Conservation (phyloP, 495 filamentous ascomycete genomes). For the Penicillium cataractarum region DNA sequence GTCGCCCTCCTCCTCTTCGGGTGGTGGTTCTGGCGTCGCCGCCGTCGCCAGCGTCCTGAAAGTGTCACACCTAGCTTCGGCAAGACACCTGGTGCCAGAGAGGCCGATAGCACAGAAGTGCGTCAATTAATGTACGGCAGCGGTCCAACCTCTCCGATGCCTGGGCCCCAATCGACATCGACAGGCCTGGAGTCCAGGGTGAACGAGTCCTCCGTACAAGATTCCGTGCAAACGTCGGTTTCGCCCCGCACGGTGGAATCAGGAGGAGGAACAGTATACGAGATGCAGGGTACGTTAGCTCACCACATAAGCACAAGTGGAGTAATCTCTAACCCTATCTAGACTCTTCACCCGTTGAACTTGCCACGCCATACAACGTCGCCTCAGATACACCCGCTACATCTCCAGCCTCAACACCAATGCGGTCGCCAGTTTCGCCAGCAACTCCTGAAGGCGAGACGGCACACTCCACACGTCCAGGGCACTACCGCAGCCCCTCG, state of each 20-base stretch:
- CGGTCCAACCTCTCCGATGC: slow-evolving; percentile 14
- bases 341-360: slow-evolving; percentile 28
- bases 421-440: background rate
- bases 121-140: slow-evolving; percentile 20
- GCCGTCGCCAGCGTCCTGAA: slow-evolving; percentile 27
- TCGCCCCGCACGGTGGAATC: slow-evolving; percentile 28
- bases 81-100: slow-evolving; percentile 1
- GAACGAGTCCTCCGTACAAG: slow-evolving; percentile 1
- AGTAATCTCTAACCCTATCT: background rate
- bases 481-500: slow-evolving; percentile 9
- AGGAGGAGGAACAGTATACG: slow-evolving; percentile 26
- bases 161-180: slow-evolving; percentile 19
- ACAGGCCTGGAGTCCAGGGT: slow-evolving; percentile 14
- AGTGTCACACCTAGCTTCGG: background rate
- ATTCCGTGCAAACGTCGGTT: slow-evolving; percentile 28
- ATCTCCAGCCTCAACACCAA: background rate
- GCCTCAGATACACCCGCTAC: background rate
- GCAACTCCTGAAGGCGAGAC: slow-evolving; percentile 5
- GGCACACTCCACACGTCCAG: slow-evolving; percentile 1
- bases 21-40: slow-evolving; percentile 53
- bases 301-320: background rate
- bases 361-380: slow-evolving; percentile 20
- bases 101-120: slow-evolving; percentile 11
- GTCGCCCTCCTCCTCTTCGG: slow-evolving; percentile 55
- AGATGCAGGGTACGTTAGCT: slow-evolving; percentile 24